Percentiles rank a stretch among this genome's conserved stretches.
phyloP scores from a whole-genome alignment of 495 filamentous ascomycete species.

The Penicillium paxilli region DNA sequence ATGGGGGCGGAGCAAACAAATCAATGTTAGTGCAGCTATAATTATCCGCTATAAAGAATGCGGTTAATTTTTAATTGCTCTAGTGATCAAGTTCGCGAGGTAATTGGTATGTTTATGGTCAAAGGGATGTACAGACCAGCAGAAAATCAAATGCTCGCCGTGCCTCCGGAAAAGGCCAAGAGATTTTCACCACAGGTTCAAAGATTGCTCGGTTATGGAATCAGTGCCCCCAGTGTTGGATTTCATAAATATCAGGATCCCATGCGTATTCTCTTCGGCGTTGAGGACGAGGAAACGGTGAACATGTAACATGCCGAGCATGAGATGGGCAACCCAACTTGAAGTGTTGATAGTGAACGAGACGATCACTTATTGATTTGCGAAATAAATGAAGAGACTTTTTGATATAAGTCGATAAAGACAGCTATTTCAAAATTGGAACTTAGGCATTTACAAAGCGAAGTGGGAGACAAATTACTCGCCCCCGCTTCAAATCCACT shows the following conservation, averaged over 20 bases:
- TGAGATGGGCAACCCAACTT: no score
- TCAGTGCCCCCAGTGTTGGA: slow-evolving; percentile 1
- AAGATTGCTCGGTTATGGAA: background rate
- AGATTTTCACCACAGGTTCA: background rate
- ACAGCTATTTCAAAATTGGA: no score
- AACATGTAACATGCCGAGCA: background rate
- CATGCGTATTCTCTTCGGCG: background rate
- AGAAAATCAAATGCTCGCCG: slow-evolving; percentile 2
- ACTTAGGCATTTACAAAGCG: no score
- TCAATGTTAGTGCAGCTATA: background rate
- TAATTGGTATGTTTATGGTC: slow-evolving; percentile 2
- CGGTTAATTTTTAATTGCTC: background rate
- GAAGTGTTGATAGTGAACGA: no score
- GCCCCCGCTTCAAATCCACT: no score
- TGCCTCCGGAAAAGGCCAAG: slow-evolving; percentile 1
- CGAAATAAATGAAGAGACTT: no score
- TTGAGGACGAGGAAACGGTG: slow-evolving; percentile 1
- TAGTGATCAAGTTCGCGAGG: slow-evolving; percentile 2
- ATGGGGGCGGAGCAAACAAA: background rate
- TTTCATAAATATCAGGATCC: slow-evolving; percentile 4
- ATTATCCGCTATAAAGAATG: background rate
- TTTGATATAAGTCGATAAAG: no score
- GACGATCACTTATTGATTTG: no score
- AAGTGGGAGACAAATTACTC: no score
- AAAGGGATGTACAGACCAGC: slow-evolving; percentile 4